Conservation (phyloP, 1,284 basidiomycete genomes). For the Cryptococcus sp. region DNA sequence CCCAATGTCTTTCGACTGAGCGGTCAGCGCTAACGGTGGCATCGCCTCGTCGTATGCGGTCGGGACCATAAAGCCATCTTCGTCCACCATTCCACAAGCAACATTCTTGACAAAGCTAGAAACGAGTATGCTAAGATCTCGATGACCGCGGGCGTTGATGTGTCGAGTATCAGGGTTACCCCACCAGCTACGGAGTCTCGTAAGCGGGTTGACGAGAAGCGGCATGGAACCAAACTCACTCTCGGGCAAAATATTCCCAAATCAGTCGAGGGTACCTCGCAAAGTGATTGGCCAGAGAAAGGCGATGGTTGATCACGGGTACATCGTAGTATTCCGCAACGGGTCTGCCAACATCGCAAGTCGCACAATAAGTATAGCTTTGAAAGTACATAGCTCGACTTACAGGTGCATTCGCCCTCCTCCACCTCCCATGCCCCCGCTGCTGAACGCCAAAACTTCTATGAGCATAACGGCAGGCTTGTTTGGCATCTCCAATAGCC, state of each 20-base stretch:
- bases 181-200: conserved; percentile 37
- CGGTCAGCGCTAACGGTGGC: background rate
- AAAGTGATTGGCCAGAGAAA: conserved; percentile 48
- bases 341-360: conserved; percentile 25
- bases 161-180: conserved; percentile 49
- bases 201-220: too few species aligned
- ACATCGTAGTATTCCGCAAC: conserved; percentile 53
- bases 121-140: conserved; percentile 44
- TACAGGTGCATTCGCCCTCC: conserved; percentile 51
- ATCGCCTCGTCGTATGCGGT: background rate
- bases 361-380: background rate
- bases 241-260: conserved; percentile 45
- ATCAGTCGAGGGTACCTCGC: conserved; percentile 49
- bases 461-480: conserved; percentile 48
- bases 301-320: conserved; percentile 50
- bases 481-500: conserved; percentile 42
- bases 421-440: conserved; percentile 50
- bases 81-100: conserved; percentile 39
- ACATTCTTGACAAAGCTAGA: conserved; percentile 45
- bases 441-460: conserved; percentile 47
- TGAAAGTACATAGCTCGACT: conserved; percentile 5
- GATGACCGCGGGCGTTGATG: conserved; percentile 47
- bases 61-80: conserved; percentile 20
- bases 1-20: background rate
- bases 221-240: conserved; percentile 28